Evolutionary conservation across 2,329 filamentous ascomycete species (phyloP), one percentile per base, ranked within the genome.

Genomic region (Arthrobotrys megalospora): DNA sequence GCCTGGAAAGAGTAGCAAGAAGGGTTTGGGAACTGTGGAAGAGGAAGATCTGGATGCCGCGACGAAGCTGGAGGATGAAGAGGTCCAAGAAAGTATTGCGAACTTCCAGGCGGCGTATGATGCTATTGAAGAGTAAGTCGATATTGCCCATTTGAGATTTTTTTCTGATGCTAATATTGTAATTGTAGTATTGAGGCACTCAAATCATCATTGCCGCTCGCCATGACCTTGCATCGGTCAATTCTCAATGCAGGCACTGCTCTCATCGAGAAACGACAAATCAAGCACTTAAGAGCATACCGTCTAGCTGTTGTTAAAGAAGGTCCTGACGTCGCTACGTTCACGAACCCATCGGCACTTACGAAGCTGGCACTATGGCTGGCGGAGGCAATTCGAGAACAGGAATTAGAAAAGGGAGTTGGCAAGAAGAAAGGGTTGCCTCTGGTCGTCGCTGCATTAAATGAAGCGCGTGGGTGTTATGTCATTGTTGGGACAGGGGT

Each of bases 301-400:
- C 92, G 96, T 62, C 94, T 99, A 88, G 96, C 93, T 38, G 92
- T 98, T 3, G 94, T 99, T 81, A 97, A 96, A 83, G 96, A 98
- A 82, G 94, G 95, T 0, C 93, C 94, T 0, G 96, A 98, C 81
- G 92, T 97, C 0, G 86, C 89, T n/a, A 88, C 98, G 10, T 99
- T 99, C 85, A 94, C 91, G 0, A 95, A 98, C 82, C 94, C 96
- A 0, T 93, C 94, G 5, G 96, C 96, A 1, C 86, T 99, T 24
- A 97, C 94, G 1, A 97, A 98, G 84, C 88, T 99, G 12, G 94
- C 95, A 0, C 87, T 97, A 2, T 99, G 96, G 96, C 89, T 99
- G 48, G 93, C 92, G 53, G 95, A 98, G 85, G 96, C 96, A 0
- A 91, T 98, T 52, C 89, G 91, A 0, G 94, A 97, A 80, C 92